phyloP scores from a whole-genome alignment of 163 green algal species.

The Coccomyxa subellipsoidea region DNA sequence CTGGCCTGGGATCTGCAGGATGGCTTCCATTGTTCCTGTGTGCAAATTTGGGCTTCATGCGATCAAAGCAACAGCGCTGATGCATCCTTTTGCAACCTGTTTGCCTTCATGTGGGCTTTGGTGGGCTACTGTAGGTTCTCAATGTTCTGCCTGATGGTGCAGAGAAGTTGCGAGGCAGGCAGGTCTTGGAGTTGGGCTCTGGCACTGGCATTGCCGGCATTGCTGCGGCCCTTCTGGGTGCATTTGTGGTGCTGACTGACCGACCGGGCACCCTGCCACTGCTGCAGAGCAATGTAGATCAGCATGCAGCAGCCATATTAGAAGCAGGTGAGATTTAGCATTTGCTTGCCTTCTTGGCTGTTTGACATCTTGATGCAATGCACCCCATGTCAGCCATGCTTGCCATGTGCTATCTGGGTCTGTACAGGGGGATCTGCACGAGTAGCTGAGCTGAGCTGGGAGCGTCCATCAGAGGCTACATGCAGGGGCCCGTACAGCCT shows the following conservation, averaged over 20 bases:
- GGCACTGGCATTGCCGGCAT: slow-evolving; percentile 56
- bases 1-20: background rate
- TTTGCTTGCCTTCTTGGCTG: too few relatives aligned
- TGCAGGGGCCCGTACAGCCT: background rate
- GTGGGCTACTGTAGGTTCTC: background rate
- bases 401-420: too few relatives aligned
- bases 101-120: too few relatives aligned
- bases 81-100: background rate
- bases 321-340: background rate
- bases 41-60: background rate
- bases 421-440: background rate
- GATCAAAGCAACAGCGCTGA: background rate
- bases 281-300: slow-evolving; percentile 1
- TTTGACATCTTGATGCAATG: too few relatives aligned
- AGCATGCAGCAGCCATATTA: background rate
- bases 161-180: slow-evolving; percentile 31
- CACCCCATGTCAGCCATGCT: too few relatives aligned
- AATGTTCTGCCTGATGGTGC: background rate
- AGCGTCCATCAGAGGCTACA: background rate
- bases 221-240: slow-evolving; percentile 41
- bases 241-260: slow-evolving; percentile 55
- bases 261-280: slow-evolving; percentile 10
- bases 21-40: background rate
- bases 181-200: slow-evolving; percentile 56
- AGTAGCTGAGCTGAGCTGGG: background rate